A percentile compares a stretch with the other conserved stretches of the same genome.
These are phyloP conservation scores for Aschersonia sp. DNA, from an alignment of 2,329 filamentous ascomycete species.

Conservation along the genomic window DNA sequence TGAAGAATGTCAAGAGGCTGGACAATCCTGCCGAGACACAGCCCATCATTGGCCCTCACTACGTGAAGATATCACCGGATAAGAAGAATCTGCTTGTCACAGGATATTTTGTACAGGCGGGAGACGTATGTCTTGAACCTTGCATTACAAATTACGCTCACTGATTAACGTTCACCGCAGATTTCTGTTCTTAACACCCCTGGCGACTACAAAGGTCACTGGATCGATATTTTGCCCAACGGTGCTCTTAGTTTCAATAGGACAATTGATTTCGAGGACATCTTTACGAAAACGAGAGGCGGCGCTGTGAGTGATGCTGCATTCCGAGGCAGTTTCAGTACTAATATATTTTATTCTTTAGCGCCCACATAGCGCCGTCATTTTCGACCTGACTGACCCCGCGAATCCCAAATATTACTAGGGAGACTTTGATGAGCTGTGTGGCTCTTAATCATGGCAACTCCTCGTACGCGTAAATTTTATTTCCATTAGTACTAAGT, in stretches of 20 bases:
- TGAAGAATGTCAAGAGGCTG: slow-evolving; percentile 44
- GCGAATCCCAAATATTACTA: slow-evolving; percentile 34
- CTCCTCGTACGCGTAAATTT: background rate
- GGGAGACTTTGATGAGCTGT: no score
- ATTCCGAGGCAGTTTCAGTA: no score
- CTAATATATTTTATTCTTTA: background rate
- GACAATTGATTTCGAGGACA: slow-evolving; percentile 38
- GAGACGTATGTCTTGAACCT: slow-evolving; percentile 22
- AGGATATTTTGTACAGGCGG: slow-evolving; percentile 52
- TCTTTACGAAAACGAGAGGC: slow-evolving; percentile 35
- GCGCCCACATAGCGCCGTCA: slow-evolving; percentile 39
- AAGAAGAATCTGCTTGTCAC: slow-evolving; percentile 50
- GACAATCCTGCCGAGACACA: slow-evolving; percentile 44
- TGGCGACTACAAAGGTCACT: slow-evolving; percentile 46
- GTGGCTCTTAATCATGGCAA: background rate
- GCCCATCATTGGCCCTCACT: slow-evolving; percentile 46
- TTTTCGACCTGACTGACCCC: slow-evolving; percentile 42
- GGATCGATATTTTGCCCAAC: slow-evolving; percentile 41
- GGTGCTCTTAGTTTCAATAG: slow-evolving; percentile 45
- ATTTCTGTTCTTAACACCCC: slow-evolving; percentile 47
- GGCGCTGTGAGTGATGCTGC: slow-evolving; percentile 22
- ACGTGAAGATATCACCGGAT: slow-evolving; percentile 48
- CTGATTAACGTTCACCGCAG: slow-evolving; percentile 3
- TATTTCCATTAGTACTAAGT: background rate
- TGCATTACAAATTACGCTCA: background rate